phyloP scores from a whole-genome alignment of 805 yeast genomes.

The Yarrowia osloensis region DNA sequence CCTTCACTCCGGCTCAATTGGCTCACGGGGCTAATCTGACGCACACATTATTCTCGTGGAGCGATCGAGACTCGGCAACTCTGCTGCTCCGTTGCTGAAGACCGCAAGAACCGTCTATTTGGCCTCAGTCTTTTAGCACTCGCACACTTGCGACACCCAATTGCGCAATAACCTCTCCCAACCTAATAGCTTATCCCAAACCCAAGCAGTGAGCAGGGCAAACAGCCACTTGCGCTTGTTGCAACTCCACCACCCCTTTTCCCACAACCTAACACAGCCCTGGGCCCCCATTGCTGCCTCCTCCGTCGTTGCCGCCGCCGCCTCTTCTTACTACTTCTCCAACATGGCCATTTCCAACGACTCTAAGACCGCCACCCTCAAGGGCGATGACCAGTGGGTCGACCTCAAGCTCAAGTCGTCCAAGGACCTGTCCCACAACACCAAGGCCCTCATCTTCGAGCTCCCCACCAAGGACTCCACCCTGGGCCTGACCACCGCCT shows the following conservation, averaged over 20 bases:
- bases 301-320: slow-evolving; percentile 51
- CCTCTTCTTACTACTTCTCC: slow-evolving; percentile 43
- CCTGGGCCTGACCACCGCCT: slow-evolving; percentile 78
- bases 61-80: not conserved
- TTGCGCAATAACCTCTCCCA: slow-evolving; percentile 22
- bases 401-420: slow-evolving; percentile 37
- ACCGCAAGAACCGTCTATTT: not conserved
- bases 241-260: no score
- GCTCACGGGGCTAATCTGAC: no score
- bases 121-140: no score
- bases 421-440: slow-evolving; percentile 40
- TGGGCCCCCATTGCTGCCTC: slow-evolving; percentile 47
- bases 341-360: slow-evolving; percentile 35
- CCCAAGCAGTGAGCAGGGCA: not conserved
- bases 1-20: no score
- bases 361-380: slow-evolving; percentile 37
- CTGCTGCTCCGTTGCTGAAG: not conserved
- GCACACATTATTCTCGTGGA: not conserved
- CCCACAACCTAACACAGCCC: slow-evolving; percentile 31
- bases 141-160: slow-evolving; percentile 1
- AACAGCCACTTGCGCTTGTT: not conserved
- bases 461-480: slow-evolving; percentile 66
- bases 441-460: slow-evolving; percentile 70
- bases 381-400: slow-evolving; percentile 40
- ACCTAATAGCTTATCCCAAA: slow-evolving; percentile 19